phyloP scores from a whole-genome alignment of 1,139 yeast species.

The Taphrina sp. region DNA sequence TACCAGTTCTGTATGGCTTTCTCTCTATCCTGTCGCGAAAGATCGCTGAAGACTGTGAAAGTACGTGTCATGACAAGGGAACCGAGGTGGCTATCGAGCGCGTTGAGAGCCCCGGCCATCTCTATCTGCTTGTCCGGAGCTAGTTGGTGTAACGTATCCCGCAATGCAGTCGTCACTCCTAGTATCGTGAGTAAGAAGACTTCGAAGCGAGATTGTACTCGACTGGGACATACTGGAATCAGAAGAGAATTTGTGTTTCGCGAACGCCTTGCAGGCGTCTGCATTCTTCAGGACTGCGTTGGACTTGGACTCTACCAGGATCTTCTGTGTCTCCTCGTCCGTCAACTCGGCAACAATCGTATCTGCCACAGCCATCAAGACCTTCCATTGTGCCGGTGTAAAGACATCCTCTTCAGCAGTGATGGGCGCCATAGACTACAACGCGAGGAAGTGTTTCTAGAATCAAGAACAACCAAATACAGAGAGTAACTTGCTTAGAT shows the following conservation, averaged over 20 bases:
- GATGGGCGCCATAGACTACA: too few relatives aligned
- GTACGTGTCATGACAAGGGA: conserved; percentile 24
- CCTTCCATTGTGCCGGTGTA: conserved; percentile 37
- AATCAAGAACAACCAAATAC: too few relatives aligned
- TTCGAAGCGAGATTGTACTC: neutral
- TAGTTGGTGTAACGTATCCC: conserved; percentile 1
- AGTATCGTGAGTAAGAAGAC: neutral
- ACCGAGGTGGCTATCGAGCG: conserved; percentile 17
- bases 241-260: conserved; percentile 14
- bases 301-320: conserved; percentile 23
- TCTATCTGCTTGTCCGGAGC: conserved; percentile 24
- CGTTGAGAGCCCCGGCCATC: conserved; percentile 11
- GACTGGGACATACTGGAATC: conserved; percentile 19
- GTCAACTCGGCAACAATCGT: conserved; percentile 26
- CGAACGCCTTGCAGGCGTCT: conserved; percentile 19
- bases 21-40: conserved; percentile 18
- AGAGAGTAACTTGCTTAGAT: too few relatives aligned
- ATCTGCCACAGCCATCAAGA: conserved; percentile 23
- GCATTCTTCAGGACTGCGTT: conserved; percentile 15
- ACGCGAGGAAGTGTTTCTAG: too few relatives aligned
- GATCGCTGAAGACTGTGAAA: conserved; percentile 19
- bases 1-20: conserved; percentile 13
- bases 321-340: conserved; percentile 30
- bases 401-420: conserved; percentile 29
- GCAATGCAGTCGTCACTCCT: conserved; percentile 27